phyloP scores from a whole-genome alignment of 768 basidiomycete species.

The Boletus sp. region DNA sequence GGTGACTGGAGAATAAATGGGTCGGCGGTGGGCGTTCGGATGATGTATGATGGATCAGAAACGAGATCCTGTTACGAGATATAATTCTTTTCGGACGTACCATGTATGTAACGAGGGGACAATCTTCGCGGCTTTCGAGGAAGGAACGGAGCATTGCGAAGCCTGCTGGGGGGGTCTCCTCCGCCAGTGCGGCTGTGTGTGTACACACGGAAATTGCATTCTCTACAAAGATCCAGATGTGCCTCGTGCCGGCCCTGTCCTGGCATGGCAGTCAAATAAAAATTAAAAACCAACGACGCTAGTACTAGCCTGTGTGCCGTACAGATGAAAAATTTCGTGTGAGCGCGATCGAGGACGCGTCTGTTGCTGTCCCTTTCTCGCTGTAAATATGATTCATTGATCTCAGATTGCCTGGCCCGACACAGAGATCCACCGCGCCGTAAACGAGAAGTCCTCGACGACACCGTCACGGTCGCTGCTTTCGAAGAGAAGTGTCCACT shows the following conservation, averaged over 20 bases:
- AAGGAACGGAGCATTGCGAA: conserved; percentile 15
- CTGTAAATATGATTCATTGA: too few species aligned
- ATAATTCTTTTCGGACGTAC: conserved; percentile 20
- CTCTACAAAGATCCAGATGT: conserved; percentile 10
- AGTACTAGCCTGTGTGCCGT: too few species aligned
- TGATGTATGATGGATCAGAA: conserved; percentile 23
- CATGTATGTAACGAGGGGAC: conserved; percentile 12
- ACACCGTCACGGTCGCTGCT: too few species aligned
- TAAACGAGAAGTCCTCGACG: too few species aligned
- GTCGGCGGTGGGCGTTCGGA: conserved; percentile 28
- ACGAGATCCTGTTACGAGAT: conserved; percentile 22
- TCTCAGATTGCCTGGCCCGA: too few species aligned
- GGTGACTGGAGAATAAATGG: conserved; percentile 31
- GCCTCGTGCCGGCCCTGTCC: conserved; percentile 17
- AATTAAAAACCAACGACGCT: background rate
- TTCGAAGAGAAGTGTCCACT: too few species aligned
- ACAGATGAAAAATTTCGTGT: too few species aligned
- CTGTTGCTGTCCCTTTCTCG: too few species aligned
- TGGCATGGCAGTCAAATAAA: background rate
- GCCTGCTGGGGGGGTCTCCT: conserved; percentile 10
- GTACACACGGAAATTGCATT: conserved; percentile 34
- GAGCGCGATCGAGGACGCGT: too few species aligned
- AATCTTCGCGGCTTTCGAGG: conserved; percentile 33
- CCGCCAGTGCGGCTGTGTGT: conserved; percentile 16
- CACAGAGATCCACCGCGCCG: too few species aligned